A percentile compares a stretch with the other conserved stretches of the same genome.
Evolutionary conservation across 2,329 filamentous ascomycete genomes (phyloP).

Genomic region (Scedosporium aurantiacum): DNA sequence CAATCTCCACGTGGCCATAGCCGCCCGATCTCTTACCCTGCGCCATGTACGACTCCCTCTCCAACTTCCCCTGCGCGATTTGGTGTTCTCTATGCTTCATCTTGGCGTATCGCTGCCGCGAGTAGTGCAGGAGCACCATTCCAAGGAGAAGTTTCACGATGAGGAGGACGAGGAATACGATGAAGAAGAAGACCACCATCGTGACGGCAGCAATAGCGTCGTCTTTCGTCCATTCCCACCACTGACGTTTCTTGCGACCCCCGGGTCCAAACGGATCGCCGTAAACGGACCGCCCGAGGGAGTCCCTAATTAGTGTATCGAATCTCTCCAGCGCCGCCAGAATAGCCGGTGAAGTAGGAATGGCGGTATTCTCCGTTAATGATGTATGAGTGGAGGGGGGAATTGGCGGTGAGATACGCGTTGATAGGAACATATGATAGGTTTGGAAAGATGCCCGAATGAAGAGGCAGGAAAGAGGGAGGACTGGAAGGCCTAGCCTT

Average conservation of each 20-base stretch:
- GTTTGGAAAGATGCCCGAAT: slow-evolving; percentile 91
- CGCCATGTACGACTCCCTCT: slow-evolving; percentile 49
- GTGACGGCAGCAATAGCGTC: slow-evolving; percentile 65
- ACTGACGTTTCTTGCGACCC: slow-evolving; percentile 24
- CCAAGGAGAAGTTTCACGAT: slow-evolving; percentile 78
- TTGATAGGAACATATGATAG: slow-evolving; percentile 95
- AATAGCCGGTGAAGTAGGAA: slow-evolving; percentile 60
- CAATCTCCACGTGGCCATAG: slow-evolving; percentile 77
- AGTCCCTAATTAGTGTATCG: slow-evolving; percentile 63
- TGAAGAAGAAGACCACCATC: slow-evolving; percentile 78
- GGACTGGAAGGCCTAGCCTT: slow-evolving; percentile 78
- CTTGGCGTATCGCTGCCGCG: slow-evolving; percentile 63
- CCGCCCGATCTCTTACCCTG: slow-evolving; percentile 68
- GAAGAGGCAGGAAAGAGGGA: slow-evolving; percentile 88
- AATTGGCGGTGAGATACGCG: slow-evolving; percentile 66
- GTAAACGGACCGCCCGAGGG: slow-evolving; percentile 64
- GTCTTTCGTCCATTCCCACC: slow-evolving; percentile 53
- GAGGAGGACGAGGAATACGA: slow-evolving; percentile 73
- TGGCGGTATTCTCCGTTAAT: slow-evolving; percentile 50
- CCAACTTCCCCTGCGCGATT: slow-evolving; percentile 32
- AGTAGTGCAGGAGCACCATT: slow-evolving; percentile 73
- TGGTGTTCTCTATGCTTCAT: slow-evolving; percentile 64
- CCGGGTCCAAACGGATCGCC: slow-evolving; percentile 24
- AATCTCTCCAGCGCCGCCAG: slow-evolving; percentile 69
- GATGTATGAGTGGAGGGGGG: slow-evolving; percentile 54